phyloP scores from a whole-genome alignment of 2,329 filamentous ascomycete genomes.

The Podosphaera xanthii region DNA sequence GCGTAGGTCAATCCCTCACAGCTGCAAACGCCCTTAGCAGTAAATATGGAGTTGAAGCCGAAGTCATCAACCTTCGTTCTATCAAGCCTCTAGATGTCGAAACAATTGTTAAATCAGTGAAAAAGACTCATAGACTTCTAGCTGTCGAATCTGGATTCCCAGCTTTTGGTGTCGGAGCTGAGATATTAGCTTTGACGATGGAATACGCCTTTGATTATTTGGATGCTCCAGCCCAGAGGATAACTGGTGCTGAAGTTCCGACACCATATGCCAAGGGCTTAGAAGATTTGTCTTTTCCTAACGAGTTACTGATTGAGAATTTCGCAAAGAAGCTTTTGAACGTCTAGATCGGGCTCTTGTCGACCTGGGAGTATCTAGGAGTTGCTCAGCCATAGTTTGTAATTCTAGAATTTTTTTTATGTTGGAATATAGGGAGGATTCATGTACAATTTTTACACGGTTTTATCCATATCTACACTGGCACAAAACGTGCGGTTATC shows the following conservation, averaged over 20 bases:
- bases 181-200: slow-evolving; percentile 86
- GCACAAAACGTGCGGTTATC: background rate
- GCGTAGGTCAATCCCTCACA: slow-evolving; percentile 72
- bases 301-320: slow-evolving; percentile 64
- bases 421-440: background rate
- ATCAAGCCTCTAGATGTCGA: slow-evolving; percentile 93
- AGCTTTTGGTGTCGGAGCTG: slow-evolving; percentile 74
- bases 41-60: slow-evolving; percentile 86
- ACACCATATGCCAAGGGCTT: slow-evolving; percentile 86
- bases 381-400: background rate
- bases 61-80: slow-evolving; percentile 95
- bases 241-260: slow-evolving; percentile 91
- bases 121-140: slow-evolving; percentile 90
- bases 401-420: background rate
- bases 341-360: slow-evolving; percentile 28
- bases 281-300: slow-evolving; percentile 89
- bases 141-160: slow-evolving; percentile 91
- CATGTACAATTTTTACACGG: background rate
- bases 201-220: slow-evolving; percentile 98
- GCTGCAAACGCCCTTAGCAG: slow-evolving; percentile 83
- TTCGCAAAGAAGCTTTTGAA: slow-evolving; percentile 77
- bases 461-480: background rate
- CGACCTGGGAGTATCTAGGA: background rate
- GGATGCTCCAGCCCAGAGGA: slow-evolving; percentile 73
- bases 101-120: slow-evolving; percentile 85